Evolutionary conservation across 192 early-diverging fungal species (phyloP).

Genomic region (Jimgerdemannia flammicorona): DNA sequence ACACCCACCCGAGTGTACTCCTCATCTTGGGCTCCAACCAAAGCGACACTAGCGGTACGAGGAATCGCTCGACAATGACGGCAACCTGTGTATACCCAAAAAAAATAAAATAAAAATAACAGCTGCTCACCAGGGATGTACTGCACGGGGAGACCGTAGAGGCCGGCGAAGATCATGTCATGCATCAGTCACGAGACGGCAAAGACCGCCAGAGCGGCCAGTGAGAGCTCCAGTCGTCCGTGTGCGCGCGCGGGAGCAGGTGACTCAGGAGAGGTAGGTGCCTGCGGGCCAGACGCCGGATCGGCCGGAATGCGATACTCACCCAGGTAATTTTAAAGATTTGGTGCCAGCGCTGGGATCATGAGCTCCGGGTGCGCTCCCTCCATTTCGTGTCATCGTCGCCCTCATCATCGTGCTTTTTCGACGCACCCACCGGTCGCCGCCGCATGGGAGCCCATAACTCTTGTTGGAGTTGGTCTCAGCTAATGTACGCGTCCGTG

Average conservation of each 20-base stretch:
- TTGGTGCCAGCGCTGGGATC: conserved; percentile 18
- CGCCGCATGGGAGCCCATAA: too few relatives aligned
- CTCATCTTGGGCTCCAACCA: not conserved
- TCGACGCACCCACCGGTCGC: too few relatives aligned
- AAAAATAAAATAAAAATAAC: not conserved
- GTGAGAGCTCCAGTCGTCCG: not conserved
- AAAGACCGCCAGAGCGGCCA: conserved; percentile 12
- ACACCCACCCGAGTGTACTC: not conserved
- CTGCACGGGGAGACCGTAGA: not conserved
- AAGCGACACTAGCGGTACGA: not conserved
- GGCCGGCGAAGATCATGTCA: conserved; percentile 6
- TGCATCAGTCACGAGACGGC: conserved; percentile 14
- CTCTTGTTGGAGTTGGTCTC: too few relatives aligned
- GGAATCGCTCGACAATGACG: conserved; percentile 5
- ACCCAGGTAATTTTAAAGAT: conserved; percentile 7
- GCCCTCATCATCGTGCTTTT: too few relatives aligned
- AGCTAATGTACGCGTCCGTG: too few relatives aligned
- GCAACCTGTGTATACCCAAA: conserved; percentile 8
- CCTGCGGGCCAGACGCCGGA: not conserved
- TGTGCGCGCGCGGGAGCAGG: not conserved
- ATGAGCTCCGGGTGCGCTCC: too few relatives aligned
- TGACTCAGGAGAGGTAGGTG: not conserved
- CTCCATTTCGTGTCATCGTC: too few relatives aligned
- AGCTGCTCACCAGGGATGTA: conserved; percentile 14
- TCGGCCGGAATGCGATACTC: conserved; percentile 7